These are phyloP conservation scores for Stephanodiscus triporus DNA, from an alignment of 108 stramenopile genomes.

Conservation along the genomic window DNA sequence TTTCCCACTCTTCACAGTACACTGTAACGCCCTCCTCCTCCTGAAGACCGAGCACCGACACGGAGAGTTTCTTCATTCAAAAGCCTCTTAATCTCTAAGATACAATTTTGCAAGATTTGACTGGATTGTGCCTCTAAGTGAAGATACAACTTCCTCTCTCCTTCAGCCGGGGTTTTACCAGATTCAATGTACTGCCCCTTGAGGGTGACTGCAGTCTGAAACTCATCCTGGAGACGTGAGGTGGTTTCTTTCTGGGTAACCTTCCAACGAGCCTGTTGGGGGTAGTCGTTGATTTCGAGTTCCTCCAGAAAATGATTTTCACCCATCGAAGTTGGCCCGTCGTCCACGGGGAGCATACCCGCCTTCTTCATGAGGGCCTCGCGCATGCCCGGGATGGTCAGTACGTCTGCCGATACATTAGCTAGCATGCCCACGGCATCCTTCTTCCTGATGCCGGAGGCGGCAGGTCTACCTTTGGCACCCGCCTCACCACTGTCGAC, in stretches of 20 bases:
- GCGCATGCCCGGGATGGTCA: constrained; percentile 89
- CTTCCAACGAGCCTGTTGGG: constrained; percentile 87
- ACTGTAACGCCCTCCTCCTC: constrained; percentile 35
- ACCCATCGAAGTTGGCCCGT: constrained; percentile 43
- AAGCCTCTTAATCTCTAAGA: constrained; percentile 85
- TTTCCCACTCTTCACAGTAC: constrained; percentile 15
- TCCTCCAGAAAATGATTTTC: constrained; percentile 85
- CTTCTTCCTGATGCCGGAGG: constrained; percentile 38
- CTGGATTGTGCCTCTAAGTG: constrained; percentile 87
- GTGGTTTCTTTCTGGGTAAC: constrained; percentile 90
- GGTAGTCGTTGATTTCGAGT: constrained; percentile 94
- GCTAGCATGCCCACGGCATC: constrained; percentile 63
- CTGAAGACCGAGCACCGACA: constrained; percentile 63
- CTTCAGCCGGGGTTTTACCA: constrained; percentile 63
- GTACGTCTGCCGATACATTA: constrained; percentile 73
- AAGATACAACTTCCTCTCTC: constrained; percentile 81
- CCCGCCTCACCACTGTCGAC: constrained; percentile 39
- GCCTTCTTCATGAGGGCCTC: constrained; percentile 80
- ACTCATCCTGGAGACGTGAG: constrained; percentile 87
- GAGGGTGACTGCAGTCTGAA: constrained; percentile 89
- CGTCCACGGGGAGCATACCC: constrained; percentile 61
- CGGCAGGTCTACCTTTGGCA: constrained; percentile 2
- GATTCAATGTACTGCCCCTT: constrained; percentile 84
- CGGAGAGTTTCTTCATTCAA: constrained; percentile 92
- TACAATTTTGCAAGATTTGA: constrained; percentile 72